phyloP scores from a whole-genome alignment of 495 filamentous ascomycete genomes.

The Xylaria intraflava region DNA sequence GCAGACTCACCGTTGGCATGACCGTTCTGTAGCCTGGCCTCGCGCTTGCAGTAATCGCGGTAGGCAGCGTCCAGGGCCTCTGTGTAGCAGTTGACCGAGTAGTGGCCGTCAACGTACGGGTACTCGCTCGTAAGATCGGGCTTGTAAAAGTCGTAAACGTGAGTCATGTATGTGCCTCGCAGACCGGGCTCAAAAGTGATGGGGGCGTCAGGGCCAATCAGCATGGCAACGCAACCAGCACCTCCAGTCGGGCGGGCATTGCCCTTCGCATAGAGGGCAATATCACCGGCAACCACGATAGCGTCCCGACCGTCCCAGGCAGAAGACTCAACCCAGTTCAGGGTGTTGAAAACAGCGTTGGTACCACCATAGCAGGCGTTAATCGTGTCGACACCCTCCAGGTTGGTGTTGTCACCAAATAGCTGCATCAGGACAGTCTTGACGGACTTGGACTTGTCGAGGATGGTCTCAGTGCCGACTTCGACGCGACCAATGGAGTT shows the following conservation, averaged over 20 bases:
- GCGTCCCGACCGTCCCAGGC: constrained; percentile 95
- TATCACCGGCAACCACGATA: constrained; percentile 91
- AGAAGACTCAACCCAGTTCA: constrained; percentile 98
- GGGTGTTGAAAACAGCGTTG: constrained; percentile 91
- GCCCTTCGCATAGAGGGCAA: constrained; percentile 96
- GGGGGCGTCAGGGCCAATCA: constrained; percentile 89
- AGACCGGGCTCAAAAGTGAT: constrained; percentile 87
- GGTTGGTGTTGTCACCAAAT: constrained; percentile 79
- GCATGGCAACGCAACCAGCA: constrained; percentile 88
- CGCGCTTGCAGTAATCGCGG: constrained; percentile 86
- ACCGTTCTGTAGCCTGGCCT: constrained; percentile 60
- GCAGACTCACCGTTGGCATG: constrained; percentile 51
- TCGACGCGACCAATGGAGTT: constrained; percentile 88
- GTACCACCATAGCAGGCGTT: constrained; percentile 99
- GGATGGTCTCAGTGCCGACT: constrained; percentile 94
- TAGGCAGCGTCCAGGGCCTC: constrained; percentile 94
- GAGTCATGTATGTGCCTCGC: constrained; percentile 85
- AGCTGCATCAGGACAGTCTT: constrained; percentile 99
- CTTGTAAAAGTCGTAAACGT: constrained; percentile 99
- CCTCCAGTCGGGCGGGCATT: constrained; percentile 92
- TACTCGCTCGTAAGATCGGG: constrained; percentile 97
- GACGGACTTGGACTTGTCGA: constrained; percentile 99
- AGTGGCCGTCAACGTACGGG: constrained; percentile 93
- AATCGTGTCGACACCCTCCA: constrained; percentile 93
- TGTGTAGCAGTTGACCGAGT: constrained; percentile 90